Conservation (phyloP, 164 flowering plant species). For the Litsea cubeba region DNA sequence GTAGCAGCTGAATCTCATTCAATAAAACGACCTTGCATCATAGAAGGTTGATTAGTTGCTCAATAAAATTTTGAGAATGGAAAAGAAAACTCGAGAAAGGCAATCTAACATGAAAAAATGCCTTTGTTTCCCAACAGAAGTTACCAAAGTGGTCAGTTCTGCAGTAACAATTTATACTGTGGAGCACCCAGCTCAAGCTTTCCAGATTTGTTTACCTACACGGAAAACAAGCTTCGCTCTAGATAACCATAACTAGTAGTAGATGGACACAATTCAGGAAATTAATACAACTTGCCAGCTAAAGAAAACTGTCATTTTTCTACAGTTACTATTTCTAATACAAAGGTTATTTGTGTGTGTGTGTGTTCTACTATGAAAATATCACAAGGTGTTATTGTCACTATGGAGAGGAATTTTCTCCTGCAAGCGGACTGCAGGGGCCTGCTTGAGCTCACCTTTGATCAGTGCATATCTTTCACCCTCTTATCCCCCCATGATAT, state of each 20-base stretch:
- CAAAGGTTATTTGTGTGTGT: background rate
- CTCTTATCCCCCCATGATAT: too few species aligned
- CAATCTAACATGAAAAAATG: background rate
- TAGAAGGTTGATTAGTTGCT: too few species aligned
- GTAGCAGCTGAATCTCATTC: constrained; percentile 65
- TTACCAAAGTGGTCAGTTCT: constrained; percentile 54
- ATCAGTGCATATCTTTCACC: too few species aligned
- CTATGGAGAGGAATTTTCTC: too few species aligned
- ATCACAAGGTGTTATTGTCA: too few species aligned
- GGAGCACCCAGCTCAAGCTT: constrained; percentile 61
- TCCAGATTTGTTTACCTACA: constrained; percentile 74
- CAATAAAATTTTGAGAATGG: background rate
- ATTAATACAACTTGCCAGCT: too few species aligned
- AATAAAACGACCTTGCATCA: constrained; percentile 44
- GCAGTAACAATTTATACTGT: constrained; percentile 60
- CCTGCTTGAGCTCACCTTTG: too few species aligned
- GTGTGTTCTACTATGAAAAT: too few species aligned
- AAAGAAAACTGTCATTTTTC: background rate
- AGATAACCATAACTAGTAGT: background rate
- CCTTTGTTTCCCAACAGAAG: constrained; percentile 13
- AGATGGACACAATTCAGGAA: too few species aligned
- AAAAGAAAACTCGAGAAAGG: background rate
- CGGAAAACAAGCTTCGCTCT: background rate
- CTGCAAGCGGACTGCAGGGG: too few species aligned
- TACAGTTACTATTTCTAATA: too few species aligned